Evolutionary conservation across 805 yeast species (phyloP).

Genomic region (Yarrowia osloensis): DNA sequence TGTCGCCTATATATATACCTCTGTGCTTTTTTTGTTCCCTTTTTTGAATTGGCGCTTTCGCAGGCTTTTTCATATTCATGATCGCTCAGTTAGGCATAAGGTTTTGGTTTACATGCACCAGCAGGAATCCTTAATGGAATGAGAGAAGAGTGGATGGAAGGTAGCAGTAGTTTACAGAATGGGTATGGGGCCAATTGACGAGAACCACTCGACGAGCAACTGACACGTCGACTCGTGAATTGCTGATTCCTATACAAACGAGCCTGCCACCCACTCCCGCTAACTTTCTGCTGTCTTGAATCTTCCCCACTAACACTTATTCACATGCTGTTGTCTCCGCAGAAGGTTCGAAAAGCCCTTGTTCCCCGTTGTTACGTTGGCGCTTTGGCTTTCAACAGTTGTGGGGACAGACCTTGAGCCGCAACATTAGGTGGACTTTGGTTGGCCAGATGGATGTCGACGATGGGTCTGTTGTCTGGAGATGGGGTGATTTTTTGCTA

Average conservation of each 20-base stretch:
- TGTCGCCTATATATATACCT: slow-evolving; percentile 17
- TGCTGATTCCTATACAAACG: too few relatives aligned
- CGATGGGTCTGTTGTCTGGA: not conserved
- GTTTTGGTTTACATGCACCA: slow-evolving; percentile 2
- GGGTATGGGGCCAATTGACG: too few relatives aligned
- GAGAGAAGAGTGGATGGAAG: not conserved
- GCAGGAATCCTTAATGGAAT: too few relatives aligned
- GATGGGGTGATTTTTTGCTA: not conserved
- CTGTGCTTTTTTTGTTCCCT: not conserved
- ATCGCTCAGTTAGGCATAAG: not conserved
- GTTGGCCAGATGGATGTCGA: not conserved
- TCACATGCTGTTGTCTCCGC: slow-evolving; percentile 18
- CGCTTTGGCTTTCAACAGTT: slow-evolving; percentile 7
- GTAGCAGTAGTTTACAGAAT: too few relatives aligned
- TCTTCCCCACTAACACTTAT: slow-evolving; percentile 22
- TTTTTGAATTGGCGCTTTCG: not conserved
- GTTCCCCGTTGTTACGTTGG: slow-evolving; percentile 12
- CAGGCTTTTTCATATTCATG: slow-evolving; percentile 24
- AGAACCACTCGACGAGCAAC: too few relatives aligned
- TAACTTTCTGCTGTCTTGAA: not conserved
- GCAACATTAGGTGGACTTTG: not conserved
- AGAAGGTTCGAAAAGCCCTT: not conserved
- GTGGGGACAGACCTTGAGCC: slow-evolving; percentile 11
- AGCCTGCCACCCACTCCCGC: too few relatives aligned
- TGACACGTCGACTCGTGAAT: too few relatives aligned